A percentile compares a stretch with the other conserved stretches of the same genome.
These are phyloP conservation scores for Pouteria glomerata DNA, from an alignment of 148 eudicot genomes.

Conservation along the genomic window DNA sequence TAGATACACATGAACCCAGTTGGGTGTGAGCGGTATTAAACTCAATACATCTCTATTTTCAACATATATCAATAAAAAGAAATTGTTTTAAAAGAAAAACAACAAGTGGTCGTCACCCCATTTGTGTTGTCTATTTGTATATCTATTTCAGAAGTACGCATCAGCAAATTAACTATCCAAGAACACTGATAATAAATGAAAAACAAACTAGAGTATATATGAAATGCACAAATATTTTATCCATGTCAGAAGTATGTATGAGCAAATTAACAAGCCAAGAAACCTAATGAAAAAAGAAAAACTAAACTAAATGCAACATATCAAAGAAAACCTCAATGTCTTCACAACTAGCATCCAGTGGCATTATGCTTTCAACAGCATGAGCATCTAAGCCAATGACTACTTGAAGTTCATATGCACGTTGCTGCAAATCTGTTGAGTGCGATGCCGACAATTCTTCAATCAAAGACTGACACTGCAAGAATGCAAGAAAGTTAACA, in stretches of 20 bases:
- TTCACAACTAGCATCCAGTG: constrained; percentile 89
- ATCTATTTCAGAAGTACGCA: too few relatives aligned
- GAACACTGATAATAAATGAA: too few relatives aligned
- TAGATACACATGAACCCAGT: too few relatives aligned
- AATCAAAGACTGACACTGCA: constrained; percentile 89
- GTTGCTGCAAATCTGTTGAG: constrained; percentile 98
- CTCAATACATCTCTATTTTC: too few relatives aligned
- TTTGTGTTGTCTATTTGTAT: too few relatives aligned
- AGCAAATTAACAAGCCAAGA: background rate
- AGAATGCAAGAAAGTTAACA: constrained; percentile 12
- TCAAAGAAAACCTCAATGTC: constrained; percentile 70
- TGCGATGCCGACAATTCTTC: constrained; percentile 88
- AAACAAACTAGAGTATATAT: too few relatives aligned
- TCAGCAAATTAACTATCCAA: too few relatives aligned
- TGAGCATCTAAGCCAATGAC: constrained; percentile 59
- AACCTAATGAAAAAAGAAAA: background rate
- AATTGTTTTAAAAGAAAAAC: too few relatives aligned
- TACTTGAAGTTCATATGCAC: constrained; percentile 93
- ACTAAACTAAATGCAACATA: background rate
- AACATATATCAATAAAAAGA: too few relatives aligned
- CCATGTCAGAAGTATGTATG: background rate
- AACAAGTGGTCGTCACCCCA: too few relatives aligned
- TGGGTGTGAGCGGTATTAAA: too few relatives aligned
- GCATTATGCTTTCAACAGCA: constrained; percentile 65
- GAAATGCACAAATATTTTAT: background rate